Conservation (phyloP, 768 basidiomycete species). For the Rhizopogon sp. region DNA sequence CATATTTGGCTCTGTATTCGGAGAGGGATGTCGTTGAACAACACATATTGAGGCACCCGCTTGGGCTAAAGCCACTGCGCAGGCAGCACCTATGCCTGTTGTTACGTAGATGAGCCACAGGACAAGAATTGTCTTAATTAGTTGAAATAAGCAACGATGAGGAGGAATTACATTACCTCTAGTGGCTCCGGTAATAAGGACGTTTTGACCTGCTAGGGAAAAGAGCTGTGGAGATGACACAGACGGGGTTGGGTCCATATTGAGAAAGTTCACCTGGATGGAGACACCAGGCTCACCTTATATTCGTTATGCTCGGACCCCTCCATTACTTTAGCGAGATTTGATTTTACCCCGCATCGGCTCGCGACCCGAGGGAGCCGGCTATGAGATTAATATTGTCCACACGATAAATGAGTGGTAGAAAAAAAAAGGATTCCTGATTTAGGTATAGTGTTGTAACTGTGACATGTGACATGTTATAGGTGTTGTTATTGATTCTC, state of each 20-base stretch:
- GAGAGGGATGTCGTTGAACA: conserved; percentile 39
- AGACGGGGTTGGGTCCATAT: conserved; percentile 52
- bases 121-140: conserved; percentile 7
- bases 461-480: conserved; percentile 8
- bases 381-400: not conserved
- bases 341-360: conserved; percentile 28
- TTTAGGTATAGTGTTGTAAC: conserved; percentile 6
- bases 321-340: not conserved
- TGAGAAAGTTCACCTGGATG: not conserved
- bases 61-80: conserved; percentile 49
- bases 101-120: conserved; percentile 5
- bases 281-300: conserved; percentile 1
- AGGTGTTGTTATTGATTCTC: conserved; percentile 3
- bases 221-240: conserved; percentile 55
- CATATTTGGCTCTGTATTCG: conserved; percentile 27
- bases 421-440: conserved; percentile 9
- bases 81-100: conserved; percentile 50
- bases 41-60: conserved; percentile 49
- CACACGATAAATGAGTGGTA: not conserved
- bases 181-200: conserved; percentile 77
- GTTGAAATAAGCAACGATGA: conserved; percentile 7
- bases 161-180: conserved; percentile 48
- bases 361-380: conserved; percentile 20
- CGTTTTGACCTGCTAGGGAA: conserved; percentile 59
- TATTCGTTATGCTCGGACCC: conserved; percentile 10